phyloP scores from a whole-genome alignment of 2,329 filamentous ascomycete species.

The Cordyceps farinosa region DNA sequence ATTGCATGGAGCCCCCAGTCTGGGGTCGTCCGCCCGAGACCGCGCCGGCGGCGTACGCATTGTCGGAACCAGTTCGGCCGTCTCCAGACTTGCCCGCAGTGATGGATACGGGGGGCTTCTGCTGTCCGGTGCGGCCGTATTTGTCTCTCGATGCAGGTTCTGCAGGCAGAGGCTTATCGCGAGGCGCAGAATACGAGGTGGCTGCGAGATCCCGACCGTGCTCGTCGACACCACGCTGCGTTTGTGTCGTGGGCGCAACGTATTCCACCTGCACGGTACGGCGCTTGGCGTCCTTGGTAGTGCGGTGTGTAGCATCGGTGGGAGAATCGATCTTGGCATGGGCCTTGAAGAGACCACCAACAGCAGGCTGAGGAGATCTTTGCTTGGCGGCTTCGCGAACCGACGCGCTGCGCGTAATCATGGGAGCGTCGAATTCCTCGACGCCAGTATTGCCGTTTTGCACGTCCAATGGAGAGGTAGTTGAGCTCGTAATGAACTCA shows the following conservation, averaged over 20 bases:
- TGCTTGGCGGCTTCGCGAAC: constrained; percentile 82
- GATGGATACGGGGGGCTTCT: constrained; percentile 26
- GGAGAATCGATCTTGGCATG: constrained; percentile 71
- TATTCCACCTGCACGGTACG: constrained; percentile 97
- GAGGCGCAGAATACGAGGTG: constrained; percentile 31
- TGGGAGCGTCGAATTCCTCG: constrained; percentile 56
- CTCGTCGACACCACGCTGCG: constrained; percentile 58
- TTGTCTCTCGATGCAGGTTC: constrained; percentile 43
- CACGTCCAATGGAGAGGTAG: constrained; percentile 81
- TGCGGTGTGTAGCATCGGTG: constrained; percentile 48
- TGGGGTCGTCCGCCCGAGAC: constrained; percentile 59
- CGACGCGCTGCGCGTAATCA: constrained; percentile 80
- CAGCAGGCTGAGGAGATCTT: constrained; percentile 47
- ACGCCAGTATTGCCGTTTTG: constrained; percentile 69
- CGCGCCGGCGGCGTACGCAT: constrained; percentile 40
- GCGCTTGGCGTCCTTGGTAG: constrained; percentile 83
- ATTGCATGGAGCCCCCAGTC: constrained; percentile 78
- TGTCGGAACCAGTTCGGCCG: constrained; percentile 37
- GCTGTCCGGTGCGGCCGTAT: constrained; percentile 17
- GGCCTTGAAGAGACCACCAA: constrained; percentile 67
- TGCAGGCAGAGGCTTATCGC: constrained; percentile 58
- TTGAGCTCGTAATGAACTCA: constrained; percentile 93
- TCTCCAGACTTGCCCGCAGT: constrained; percentile 3
- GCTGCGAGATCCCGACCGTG: constrained; percentile 44
- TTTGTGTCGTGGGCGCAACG: constrained; percentile 85